phyloP scores from a whole-genome alignment of 805 yeast genomes.

The Candida maesae region DNA sequence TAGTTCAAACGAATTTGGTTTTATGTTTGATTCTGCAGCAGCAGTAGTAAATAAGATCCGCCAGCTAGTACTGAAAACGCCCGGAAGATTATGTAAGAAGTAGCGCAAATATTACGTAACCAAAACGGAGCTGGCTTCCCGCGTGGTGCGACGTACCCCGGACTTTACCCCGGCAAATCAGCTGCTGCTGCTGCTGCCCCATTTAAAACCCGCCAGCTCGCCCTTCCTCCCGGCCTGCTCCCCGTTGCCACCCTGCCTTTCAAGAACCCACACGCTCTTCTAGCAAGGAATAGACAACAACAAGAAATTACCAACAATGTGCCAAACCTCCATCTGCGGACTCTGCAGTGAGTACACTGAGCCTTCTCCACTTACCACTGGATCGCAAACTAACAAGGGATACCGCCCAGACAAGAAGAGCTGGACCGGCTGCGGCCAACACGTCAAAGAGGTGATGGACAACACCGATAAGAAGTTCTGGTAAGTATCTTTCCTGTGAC shows the following conservation, averaged over 20 bases:
- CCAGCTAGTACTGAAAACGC: too few relatives aligned
- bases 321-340: slow-evolving; percentile 26
- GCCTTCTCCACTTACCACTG: neutral
- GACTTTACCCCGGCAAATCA: slow-evolving; percentile 6
- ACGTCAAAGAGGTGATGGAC: slow-evolving; percentile 52
- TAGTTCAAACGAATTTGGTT: neutral
- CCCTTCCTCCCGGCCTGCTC: too few relatives aligned
- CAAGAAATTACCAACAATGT: slow-evolving; percentile 14
- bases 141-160: slow-evolving; percentile 8
- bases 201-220: neutral
- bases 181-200: too few relatives aligned
- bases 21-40: neutral
- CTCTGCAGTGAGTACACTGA: slow-evolving; percentile 23
- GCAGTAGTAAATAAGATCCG: too few relatives aligned
- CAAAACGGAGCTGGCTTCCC: too few relatives aligned
- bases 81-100: too few relatives aligned
- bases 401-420: slow-evolving; percentile 42
- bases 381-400: slow-evolving; percentile 1
- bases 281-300: too few relatives aligned
- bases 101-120: too few relatives aligned
- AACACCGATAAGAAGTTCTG: slow-evolving; percentile 39
- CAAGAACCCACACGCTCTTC: too few relatives aligned
- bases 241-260: too few relatives aligned
- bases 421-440: slow-evolving; percentile 66
- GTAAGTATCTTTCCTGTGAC: slow-evolving; percentile 15